Base-by-base conservation (phyloP, 2,329 filamentous ascomycete species). In the Periconia sp. region DNA sequence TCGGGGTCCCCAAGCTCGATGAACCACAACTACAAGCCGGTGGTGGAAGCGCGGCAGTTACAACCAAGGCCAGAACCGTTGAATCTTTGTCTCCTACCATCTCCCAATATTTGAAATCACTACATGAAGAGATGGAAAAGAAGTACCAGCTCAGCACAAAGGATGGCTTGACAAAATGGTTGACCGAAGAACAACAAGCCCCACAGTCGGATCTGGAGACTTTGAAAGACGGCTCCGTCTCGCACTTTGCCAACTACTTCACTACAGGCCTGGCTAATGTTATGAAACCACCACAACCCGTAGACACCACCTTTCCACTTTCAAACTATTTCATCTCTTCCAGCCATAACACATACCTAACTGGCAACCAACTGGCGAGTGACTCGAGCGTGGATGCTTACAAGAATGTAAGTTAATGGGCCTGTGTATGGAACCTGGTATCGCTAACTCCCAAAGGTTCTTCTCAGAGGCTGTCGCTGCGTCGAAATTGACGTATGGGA, bases 401-500 rank as follows among this genome's bases (percentile, higher is more conserved):
- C 74, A 88, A 82, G 62, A 85, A 86, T 68, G 90, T 90, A 69
- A 67, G 85, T 30, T 20, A 14, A 35, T 77, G 10, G 3, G 30
- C 23, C n/a, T 14, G 7, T 15, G 11, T 44, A 6, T 2, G 15
- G 5, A 17, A n/a, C 17, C 30, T 18, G 31, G n/a, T 44, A 30
- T 33, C 35, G 41, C 53, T 55, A 18, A 55, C 30, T 20, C 6
- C 13, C 14, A 7, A 63, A 90, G 82, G 88, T 89, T 13, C 84
- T 97, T 13, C 79, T 84, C 35, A 82, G 85, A 48, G 90, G 90
- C 45, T 96, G 92, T 67, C 86, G 92, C 56, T 97, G 92, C 67
- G 91, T 97, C 45, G 92, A 97, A 72, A 94, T 97, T 51, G 93
- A 97, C 68, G 91, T 97, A 2, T 96, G 92, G 90, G 90, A 97